phyloP scores from a whole-genome alignment of 805 yeast genomes.

The Danielozyma ontarioensis region DNA sequence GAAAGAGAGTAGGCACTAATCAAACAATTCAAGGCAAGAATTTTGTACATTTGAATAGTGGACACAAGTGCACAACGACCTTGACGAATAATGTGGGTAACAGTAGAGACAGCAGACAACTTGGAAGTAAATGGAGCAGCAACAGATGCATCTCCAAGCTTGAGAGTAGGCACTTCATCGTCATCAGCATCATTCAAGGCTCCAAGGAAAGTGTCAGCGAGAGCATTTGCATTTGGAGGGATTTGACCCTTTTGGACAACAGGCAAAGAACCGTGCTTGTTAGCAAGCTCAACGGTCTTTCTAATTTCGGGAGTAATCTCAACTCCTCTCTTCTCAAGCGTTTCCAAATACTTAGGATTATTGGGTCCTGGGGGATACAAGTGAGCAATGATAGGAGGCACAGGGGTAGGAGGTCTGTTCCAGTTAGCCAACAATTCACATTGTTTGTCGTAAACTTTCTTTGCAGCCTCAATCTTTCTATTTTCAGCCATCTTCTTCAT shows the following conservation, averaged over 20 bases:
- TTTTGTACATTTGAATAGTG: conserved; percentile 98
- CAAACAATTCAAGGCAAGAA: conserved; percentile 92
- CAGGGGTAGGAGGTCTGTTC: conserved; percentile 80
- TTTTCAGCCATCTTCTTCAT: conserved; percentile 84
- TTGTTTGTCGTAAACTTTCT: conserved; percentile 78
- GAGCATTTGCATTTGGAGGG: conserved; percentile 31
- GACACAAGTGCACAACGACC: conserved; percentile 97
- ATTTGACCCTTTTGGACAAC: conserved; percentile 13
- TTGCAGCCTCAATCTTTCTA: conserved; percentile 58
- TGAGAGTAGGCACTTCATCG: conserved; percentile 90
- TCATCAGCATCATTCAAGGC: conserved; percentile 49
- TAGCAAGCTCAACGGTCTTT: conserved; percentile 52
- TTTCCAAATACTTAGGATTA: conserved; percentile 83
- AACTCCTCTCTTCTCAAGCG: conserved; percentile 81
- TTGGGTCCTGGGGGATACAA: conserved; percentile 92
- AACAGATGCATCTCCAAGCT: conserved; percentile 97
- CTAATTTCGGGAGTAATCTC: conserved; percentile 70
- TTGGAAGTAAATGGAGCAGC: conserved; percentile 99
- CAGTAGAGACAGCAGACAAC: conserved; percentile 85
- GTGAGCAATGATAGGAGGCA: conserved; percentile 86
- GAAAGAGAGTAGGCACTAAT: conserved; percentile 94
- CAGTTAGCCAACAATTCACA: conserved; percentile 72
- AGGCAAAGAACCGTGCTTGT: conserved; percentile 22
- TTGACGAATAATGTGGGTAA: conserved; percentile 90
- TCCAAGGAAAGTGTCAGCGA: conserved; percentile 62